Evolutionary conservation across 306 rosid genomes (phyloP).

Genomic region (Lupinus albus): DNA sequence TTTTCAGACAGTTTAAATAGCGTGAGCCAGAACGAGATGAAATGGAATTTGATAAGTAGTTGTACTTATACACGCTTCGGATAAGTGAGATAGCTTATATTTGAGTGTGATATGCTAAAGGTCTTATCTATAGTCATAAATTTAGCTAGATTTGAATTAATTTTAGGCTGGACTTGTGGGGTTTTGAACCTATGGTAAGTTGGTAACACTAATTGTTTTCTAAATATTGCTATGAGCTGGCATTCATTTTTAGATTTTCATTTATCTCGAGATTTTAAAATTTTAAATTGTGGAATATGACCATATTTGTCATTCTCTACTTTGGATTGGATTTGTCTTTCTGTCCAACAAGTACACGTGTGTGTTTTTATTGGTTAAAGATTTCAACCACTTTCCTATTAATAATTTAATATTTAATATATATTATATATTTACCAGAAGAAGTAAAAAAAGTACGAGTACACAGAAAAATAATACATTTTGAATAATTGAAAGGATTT

Average conservation of each 20-base stretch:
- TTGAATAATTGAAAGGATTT: no score
- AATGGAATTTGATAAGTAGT: not conserved
- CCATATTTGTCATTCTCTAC: conserved; percentile 3
- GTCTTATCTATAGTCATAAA: conserved; percentile 40
- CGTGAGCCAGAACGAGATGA: conserved; percentile 61
- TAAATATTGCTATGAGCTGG: conserved; percentile 5
- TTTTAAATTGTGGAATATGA: not conserved
- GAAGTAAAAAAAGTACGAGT: no score
- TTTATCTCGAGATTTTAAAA: not conserved
- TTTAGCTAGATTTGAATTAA: conserved; percentile 49
- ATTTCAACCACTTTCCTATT: conserved; percentile 24
- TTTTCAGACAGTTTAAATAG: conserved; percentile 79
- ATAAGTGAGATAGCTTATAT: fast-evolving
- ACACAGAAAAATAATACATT: no score
- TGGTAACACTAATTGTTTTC: conserved; percentile 35
- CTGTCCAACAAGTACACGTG: conserved; percentile 10
- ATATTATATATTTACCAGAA: no score
- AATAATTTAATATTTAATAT: not conserved
- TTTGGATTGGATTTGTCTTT: conserved; percentile 28
- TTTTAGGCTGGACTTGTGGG: conserved; percentile 54
- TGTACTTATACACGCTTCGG: fast-evolving
- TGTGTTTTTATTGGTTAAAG: conserved; percentile 9
- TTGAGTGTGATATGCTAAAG: not conserved
- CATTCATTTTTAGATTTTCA: conserved; percentile 16
- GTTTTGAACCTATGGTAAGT: conserved; percentile 39